Evolutionary conservation across 768 basidiomycete genomes (phyloP).

Genomic region (Amanita rubescens): DNA sequence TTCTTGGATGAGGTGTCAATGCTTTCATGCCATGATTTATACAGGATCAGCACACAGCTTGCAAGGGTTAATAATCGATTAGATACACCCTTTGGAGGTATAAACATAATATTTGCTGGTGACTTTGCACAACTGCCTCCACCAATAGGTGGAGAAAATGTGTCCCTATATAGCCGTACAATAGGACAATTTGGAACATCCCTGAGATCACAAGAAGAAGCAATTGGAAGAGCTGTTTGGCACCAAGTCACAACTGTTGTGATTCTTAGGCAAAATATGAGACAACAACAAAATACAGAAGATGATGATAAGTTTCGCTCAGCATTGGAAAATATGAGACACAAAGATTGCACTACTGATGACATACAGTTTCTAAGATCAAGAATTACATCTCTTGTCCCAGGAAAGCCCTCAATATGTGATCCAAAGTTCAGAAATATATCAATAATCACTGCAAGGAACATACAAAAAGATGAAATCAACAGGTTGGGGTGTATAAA

Average conservation of each 20-base stretch:
- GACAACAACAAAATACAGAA: too few relatives aligned
- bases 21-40: conserved; percentile 20
- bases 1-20: conserved; percentile 32
- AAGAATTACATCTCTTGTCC: conserved; percentile 5
- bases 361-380: conserved; percentile 20
- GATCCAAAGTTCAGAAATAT: conserved; percentile 19
- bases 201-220: conserved; percentile 13
- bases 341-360: too few relatives aligned
- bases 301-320: conserved; percentile 21
- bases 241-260: conserved; percentile 29
- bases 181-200: neutral
- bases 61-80: conserved; percentile 15
- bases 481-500: conserved; percentile 19
- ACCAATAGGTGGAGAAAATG: too few relatives aligned
- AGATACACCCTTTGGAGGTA: too few relatives aligned
- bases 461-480: conserved; percentile 24
- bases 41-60: conserved; percentile 16
- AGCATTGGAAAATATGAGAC: conserved; percentile 26
- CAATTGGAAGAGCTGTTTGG: too few relatives aligned
- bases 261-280: conserved; percentile 27
- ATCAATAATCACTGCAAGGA: conserved; percentile 27
- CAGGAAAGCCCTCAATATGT: neutral
- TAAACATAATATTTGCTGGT: conserved; percentile 25
- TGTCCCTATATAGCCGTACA: too few relatives aligned
- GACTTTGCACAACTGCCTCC: too few relatives aligned